A percentile compares a stretch with the other conserved stretches of the same genome.
Conservation (phyloP, 2,329 filamentous ascomycete genomes). For the Colletotrichum sp. region DNA sequence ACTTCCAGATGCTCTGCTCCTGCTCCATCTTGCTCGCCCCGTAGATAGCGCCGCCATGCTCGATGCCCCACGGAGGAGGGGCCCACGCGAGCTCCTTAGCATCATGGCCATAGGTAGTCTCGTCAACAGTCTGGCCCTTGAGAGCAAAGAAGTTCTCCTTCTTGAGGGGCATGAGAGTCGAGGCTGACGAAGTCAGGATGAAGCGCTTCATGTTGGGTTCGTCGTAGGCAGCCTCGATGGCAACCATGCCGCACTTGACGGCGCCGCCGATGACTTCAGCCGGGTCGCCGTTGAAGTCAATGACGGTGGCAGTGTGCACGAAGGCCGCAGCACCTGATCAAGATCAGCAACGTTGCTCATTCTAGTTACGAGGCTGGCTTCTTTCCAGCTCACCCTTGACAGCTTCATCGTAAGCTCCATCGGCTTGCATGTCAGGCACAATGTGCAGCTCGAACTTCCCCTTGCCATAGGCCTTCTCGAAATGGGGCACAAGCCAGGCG, state of each 20-base stretch:
- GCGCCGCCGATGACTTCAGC: slow-evolving; percentile 39
- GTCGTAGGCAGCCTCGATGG: slow-evolving; percentile 28
- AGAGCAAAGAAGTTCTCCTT: slow-evolving; percentile 23
- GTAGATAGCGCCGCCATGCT: slow-evolving; percentile 35
- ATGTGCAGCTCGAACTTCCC: slow-evolving; percentile 37
- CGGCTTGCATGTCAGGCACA: slow-evolving; percentile 36
- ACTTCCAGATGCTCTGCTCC: slow-evolving; percentile 44
- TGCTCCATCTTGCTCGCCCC: slow-evolving; percentile 41
- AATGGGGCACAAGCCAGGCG: slow-evolving; percentile 32
- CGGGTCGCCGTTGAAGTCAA: slow-evolving; percentile 39
- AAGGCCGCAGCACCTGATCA: slow-evolving; percentile 28
- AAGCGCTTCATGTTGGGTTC: slow-evolving; percentile 6
- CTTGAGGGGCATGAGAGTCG: background rate
- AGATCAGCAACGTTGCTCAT: background rate
- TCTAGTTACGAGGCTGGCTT: background rate
- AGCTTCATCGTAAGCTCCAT: slow-evolving; percentile 29
- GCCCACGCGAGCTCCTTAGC: slow-evolving; percentile 3
- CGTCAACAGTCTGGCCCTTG: slow-evolving; percentile 21
- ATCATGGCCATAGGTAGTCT: background rate
- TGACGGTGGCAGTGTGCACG: slow-evolving; percentile 42
- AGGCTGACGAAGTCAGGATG: slow-evolving; percentile 3
- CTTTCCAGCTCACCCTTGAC: slow-evolving; percentile 27
- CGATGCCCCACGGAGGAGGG: slow-evolving; percentile 1
- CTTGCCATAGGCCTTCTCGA: slow-evolving; percentile 34
- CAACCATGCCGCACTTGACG: slow-evolving; percentile 30